Conservation (phyloP, 306 rosid species). For the Malus orientalis region DNA sequence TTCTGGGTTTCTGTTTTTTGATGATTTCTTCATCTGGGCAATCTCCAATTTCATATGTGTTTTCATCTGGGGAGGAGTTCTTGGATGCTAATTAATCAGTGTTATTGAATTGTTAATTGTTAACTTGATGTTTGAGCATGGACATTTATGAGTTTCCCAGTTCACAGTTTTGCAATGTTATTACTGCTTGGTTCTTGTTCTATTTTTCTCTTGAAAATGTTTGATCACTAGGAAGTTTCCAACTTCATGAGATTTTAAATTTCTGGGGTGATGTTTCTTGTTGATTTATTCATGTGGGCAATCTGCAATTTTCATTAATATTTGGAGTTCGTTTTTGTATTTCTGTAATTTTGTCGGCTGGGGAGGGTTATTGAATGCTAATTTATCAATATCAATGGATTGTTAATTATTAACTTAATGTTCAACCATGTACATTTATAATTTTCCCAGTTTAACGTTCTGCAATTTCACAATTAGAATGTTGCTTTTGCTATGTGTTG, state of each 20-base stretch:
- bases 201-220: background rate
- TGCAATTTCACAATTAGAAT: background rate
- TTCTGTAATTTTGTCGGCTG: background rate
- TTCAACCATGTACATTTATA: background rate
- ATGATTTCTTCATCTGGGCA: slow-evolving; percentile 3
- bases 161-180: background rate
- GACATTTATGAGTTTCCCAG: background rate
- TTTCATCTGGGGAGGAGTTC: background rate
- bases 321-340: background rate
- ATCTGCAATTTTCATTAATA: background rate
- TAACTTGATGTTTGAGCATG: background rate
- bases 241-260: background rate
- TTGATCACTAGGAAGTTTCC: background rate
- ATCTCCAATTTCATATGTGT: background rate
- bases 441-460: background rate
- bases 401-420: background rate
- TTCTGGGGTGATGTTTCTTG: background rate
- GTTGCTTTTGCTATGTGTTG: slow-evolving; percentile 7
- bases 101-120: background rate
- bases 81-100: background rate
- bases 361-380: background rate
- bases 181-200: background rate
- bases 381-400: background rate
- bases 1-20: background rate
- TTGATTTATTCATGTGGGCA: background rate